Base-by-base conservation (phyloP, 2,329 filamentous ascomycete species). In the Colletotrichum falcatum region DNA sequence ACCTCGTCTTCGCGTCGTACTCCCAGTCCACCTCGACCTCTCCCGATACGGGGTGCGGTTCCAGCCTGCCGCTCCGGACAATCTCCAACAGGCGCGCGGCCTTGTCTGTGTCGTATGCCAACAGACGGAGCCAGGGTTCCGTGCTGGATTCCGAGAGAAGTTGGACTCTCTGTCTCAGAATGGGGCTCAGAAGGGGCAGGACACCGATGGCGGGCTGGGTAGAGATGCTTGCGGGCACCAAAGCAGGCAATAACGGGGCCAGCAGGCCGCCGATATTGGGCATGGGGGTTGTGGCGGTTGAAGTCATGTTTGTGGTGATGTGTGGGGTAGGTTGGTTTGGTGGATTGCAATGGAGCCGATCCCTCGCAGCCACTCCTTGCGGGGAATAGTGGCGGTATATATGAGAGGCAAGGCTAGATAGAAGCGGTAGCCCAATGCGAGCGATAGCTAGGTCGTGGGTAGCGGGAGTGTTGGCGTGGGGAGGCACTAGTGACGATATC, bases 21-120 rank as follows among this genome's bases (percentile, higher is more conserved):
- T 89, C 87, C 85, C 87, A 89, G 78, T 93, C 90, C 26, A 95
- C 81, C 81, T 95, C 93, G 64, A 95, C 88, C 79, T 95, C 92
- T 64, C 92, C 93, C 2, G 92, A 94, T 5, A 92, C 89, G 3
- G 93, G 93, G 76, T 96, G 93, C n/a, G 92, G 92, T 78, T 95
- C 92, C 39, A 95, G 83, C 55, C 86, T 82, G 63, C 92, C 88
- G 66, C 87, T 86, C 74, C 87, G 86, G 39, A 90, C 89, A 18
- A 91, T 82, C 68, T 88, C 83, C n/a, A 86, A 84, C 23, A 95
- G 84, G 73, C 84, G 87, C 53, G 87, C 82, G 3, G 85, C 83
- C 72, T 86, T 86, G 73, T 85, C 79, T 9, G 84, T 76, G 75
- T 92, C 88, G 83, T 93, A 95, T 77, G 89, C 91, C 30, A 95